Evolutionary conservation across 257 asterid genomes (phyloP).

Genomic region (Gentiana macrophylla): DNA sequence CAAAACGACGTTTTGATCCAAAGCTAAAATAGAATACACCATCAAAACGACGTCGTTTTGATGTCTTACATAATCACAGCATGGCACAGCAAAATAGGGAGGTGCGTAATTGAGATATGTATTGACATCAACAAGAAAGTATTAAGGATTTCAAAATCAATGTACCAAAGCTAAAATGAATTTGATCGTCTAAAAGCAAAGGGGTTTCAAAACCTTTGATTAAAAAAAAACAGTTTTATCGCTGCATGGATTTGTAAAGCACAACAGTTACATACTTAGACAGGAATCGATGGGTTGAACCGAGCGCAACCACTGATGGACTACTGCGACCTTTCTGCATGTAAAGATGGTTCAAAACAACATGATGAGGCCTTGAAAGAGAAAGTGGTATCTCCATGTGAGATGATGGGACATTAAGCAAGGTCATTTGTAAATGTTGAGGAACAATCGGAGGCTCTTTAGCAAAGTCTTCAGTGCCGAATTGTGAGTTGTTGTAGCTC

Average conservation of each 20-base stretch:
- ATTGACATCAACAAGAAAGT: too few relatives aligned
- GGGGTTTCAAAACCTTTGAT: conserved; percentile 10
- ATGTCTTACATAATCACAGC: too few relatives aligned
- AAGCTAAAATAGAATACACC: too few relatives aligned
- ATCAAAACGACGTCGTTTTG: too few relatives aligned
- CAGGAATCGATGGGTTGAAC: conserved; percentile 77
- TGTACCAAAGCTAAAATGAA: too few relatives aligned
- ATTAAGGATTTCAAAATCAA: too few relatives aligned
- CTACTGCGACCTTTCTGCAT: conserved; percentile 85
- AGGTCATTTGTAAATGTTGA: conserved; percentile 67
- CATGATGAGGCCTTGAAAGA: conserved; percentile 86
- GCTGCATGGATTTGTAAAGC: conserved; percentile 95
- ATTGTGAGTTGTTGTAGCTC: conserved; percentile 62
- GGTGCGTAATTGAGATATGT: too few relatives aligned
- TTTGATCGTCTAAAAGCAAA: conserved; percentile 10
- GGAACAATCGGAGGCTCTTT: conserved; percentile 95
- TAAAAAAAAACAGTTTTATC: conserved; percentile 27
- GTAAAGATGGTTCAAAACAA: conserved; percentile 94
- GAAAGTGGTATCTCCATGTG: conserved; percentile 88
- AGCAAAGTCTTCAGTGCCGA: conserved; percentile 67
- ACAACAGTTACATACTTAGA: conserved; percentile 94
- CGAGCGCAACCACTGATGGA: conserved; percentile 92
- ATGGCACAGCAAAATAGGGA: too few relatives aligned
- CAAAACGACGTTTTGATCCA: too few relatives aligned
- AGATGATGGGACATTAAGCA: conserved; percentile 70